Conservation (phyloP, 2,329 filamentous ascomycete species). For the Alternaria conjuncta region DNA sequence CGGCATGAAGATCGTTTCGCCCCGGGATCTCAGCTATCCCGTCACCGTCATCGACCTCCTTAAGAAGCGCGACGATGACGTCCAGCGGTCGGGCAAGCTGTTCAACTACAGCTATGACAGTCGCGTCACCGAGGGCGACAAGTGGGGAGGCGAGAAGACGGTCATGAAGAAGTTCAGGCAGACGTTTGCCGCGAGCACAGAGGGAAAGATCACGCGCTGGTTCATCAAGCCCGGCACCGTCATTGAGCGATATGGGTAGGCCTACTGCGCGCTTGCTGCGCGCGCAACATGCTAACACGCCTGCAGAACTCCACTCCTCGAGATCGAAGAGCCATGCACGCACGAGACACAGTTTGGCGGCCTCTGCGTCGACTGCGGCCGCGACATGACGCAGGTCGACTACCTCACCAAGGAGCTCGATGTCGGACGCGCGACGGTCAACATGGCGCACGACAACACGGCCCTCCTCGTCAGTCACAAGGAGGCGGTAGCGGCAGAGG, state of each 20-base stretch:
- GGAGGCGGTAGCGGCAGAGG: slow-evolving; percentile 82
- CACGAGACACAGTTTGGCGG: slow-evolving; percentile 92
- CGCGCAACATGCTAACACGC: slow-evolving; percentile 7
- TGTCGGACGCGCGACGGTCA: slow-evolving; percentile 86
- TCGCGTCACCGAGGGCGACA: slow-evolving; percentile 69
- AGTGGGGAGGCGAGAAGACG: slow-evolving; percentile 75
- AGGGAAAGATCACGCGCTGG: slow-evolving; percentile 81
- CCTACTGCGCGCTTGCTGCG: slow-evolving; percentile 4
- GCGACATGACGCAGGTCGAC: slow-evolving; percentile 90
- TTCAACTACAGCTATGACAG: slow-evolving; percentile 89
- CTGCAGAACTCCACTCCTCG: slow-evolving; percentile 65
- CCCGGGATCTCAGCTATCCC: slow-evolving; percentile 77
- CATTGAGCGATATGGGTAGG: slow-evolving; percentile 58
- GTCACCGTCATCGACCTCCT: slow-evolving; percentile 89
- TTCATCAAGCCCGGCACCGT: slow-evolving; percentile 70
- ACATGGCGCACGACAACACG: slow-evolving; percentile 92
- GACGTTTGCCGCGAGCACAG: slow-evolving; percentile 81
- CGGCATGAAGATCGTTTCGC: slow-evolving; percentile 58
- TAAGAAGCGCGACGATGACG: slow-evolving; percentile 74
- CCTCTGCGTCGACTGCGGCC: slow-evolving; percentile 89
- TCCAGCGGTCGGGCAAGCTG: slow-evolving; percentile 78
- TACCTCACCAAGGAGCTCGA: slow-evolving; percentile 83
- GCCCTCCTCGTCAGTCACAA: slow-evolving; percentile 82
- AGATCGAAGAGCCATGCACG: slow-evolving; percentile 88
- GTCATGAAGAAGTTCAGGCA: slow-evolving; percentile 74